Percentiles rank a stretch among this genome's conserved stretches.
phyloP scores from a whole-genome alignment of 1,284 basidiomycete genomes.

The Crepidotus sp. region DNA sequence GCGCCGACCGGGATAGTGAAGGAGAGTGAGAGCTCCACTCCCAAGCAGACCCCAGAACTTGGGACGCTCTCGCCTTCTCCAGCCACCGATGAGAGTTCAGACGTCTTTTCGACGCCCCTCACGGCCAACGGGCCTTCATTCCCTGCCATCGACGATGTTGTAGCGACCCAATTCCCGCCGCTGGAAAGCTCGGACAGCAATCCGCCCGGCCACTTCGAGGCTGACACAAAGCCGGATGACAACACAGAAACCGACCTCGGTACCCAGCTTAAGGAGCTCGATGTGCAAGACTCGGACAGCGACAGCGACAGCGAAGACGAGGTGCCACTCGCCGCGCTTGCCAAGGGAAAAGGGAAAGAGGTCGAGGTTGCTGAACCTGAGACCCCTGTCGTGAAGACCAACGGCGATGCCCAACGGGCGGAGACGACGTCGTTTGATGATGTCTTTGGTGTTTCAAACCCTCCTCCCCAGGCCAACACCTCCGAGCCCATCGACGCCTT shows the following conservation, averaged over 20 bases:
- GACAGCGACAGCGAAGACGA: slow-evolving; percentile 49
- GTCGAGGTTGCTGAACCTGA: slow-evolving; percentile 12
- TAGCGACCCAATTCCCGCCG: slow-evolving; percentile 11
- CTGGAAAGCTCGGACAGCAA: slow-evolving; percentile 7
- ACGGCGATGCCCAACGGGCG: slow-evolving; percentile 22
- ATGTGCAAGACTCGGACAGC: slow-evolving; percentile 56
- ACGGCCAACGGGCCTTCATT: slow-evolving; percentile 27
- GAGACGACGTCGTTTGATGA: slow-evolving; percentile 46
- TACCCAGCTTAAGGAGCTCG: slow-evolving; percentile 53
- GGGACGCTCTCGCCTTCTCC: background rate
- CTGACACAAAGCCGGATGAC: slow-evolving; percentile 14
- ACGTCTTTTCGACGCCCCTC: slow-evolving; percentile 49
- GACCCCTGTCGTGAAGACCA: slow-evolving; percentile 20
- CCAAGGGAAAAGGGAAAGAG: slow-evolving; percentile 21
- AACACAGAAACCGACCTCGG: slow-evolving; percentile 41
- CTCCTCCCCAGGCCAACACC: slow-evolving; percentile 6
- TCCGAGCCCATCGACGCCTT: slow-evolving; percentile 25
- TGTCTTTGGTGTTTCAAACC: slow-evolving; percentile 46
- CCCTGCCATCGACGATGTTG: slow-evolving; percentile 37
- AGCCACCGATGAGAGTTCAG: slow-evolving; percentile 27
- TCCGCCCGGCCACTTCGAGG: slow-evolving; percentile 17
- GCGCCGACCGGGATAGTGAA: slow-evolving; percentile 14
- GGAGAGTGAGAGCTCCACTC: slow-evolving; percentile 14
- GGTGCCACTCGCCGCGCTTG: slow-evolving; percentile 33
- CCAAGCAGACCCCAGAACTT: slow-evolving; percentile 15